These are phyloP conservation scores for Heritiera fomes DNA, from an alignment of 345 rosid species.

Conservation along the genomic window DNA sequence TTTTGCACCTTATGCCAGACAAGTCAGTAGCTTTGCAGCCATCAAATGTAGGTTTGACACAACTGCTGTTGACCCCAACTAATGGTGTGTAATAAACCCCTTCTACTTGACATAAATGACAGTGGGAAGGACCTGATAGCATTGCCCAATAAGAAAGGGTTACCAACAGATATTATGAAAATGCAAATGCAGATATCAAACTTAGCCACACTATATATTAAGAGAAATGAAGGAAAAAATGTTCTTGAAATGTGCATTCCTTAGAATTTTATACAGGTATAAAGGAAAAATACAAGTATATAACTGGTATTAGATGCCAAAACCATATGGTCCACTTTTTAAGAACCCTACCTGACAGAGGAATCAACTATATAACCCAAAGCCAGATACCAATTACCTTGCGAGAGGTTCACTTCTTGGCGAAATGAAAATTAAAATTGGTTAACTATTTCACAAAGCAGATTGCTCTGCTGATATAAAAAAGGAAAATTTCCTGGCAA, in stretches of 20 bases:
- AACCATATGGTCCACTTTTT: background rate
- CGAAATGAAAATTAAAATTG: background rate
- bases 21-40: conserved; percentile 45
- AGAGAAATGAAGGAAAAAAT: background rate
- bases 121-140: conserved; percentile 58
- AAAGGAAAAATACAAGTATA: background rate
- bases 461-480: background rate
- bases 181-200: background rate
- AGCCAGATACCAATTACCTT: background rate
- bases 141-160: conserved; percentile 14
- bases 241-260: conserved; percentile 2
- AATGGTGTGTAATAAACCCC: conserved; percentile 58
- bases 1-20: conserved; percentile 49
- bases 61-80: conserved; percentile 40
- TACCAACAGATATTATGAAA: background rate
- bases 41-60: conserved; percentile 54
- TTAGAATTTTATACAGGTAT: background rate
- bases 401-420: background rate
- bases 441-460: background rate
- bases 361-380: conserved; percentile 3
- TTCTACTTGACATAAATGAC: conserved; percentile 62
- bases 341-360: background rate
- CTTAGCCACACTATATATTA: background rate
- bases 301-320: background rate
- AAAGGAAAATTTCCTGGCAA: no score